Percentiles rank a stretch among this genome's conserved stretches.
Conservation (phyloP, 2,329 filamentous ascomycete genomes). For the Penicillium sp. region DNA sequence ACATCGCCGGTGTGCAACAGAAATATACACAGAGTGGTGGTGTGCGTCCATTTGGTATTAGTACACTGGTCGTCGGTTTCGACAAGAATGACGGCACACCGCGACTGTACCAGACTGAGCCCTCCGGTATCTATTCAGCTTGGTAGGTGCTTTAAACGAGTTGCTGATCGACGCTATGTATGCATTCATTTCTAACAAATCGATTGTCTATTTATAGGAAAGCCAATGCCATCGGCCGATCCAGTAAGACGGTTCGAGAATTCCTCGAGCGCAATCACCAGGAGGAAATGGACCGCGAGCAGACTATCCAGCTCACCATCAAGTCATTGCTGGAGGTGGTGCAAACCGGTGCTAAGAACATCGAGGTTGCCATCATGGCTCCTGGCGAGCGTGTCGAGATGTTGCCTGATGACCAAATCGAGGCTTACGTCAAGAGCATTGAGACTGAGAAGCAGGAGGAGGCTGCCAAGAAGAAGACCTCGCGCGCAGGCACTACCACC, state of each 20-base stretch:
- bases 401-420: constrained; percentile 92
- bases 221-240: constrained; percentile 96
- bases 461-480: constrained; percentile 93
- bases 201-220: constrained; percentile 64
- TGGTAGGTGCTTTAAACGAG: constrained; percentile 63
- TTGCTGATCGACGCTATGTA: constrained; percentile 5
- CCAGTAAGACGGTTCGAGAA: constrained; percentile 97
- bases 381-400: constrained; percentile 90
- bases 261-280: constrained; percentile 99
- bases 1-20: constrained; percentile 96
- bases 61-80: constrained; percentile 97
- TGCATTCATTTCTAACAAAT: constrained; percentile 13
- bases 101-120: constrained; percentile 95
- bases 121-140: constrained; percentile 98
- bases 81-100: constrained; percentile 88
- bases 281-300: constrained; percentile 93
- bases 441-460: constrained; percentile 99
- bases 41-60: constrained; percentile 98
- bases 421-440: constrained; percentile 96
- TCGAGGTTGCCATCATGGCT: constrained; percentile 98
- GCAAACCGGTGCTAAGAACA: constrained; percentile 98
- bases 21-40: constrained; percentile 98
- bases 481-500: constrained; percentile 48
- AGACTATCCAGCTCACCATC: constrained; percentile 94
- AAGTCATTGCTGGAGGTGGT: constrained; percentile 98